These are phyloP conservation scores for Nitzschia putrida DNA, from an alignment of 108 stramenopile species.

Conservation along the genomic window DNA sequence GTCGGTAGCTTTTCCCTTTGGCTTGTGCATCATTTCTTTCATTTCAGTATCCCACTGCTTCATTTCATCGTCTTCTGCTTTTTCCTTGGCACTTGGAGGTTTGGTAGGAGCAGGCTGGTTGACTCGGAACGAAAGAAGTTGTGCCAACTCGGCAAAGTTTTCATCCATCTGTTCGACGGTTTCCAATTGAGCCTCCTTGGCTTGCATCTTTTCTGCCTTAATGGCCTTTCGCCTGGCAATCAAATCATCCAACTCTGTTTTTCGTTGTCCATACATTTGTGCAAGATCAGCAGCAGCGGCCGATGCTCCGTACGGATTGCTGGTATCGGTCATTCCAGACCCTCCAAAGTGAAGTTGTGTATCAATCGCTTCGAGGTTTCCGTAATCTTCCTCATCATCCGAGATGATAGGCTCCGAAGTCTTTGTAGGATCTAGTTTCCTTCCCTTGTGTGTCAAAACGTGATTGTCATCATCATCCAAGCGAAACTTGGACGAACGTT, in stretches of 20 bases:
- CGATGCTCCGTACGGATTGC: conserved; percentile 57
- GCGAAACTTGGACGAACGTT: conserved; percentile 48
- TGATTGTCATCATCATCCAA: conserved; percentile 59
- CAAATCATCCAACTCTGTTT: conserved; percentile 88
- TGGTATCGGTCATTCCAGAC: conserved; percentile 32
- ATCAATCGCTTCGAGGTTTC: conserved; percentile 74
- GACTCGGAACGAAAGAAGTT: conserved; percentile 71
- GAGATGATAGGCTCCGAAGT: conserved; percentile 66
- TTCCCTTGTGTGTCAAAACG: conserved; percentile 84
- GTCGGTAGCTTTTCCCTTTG: conserved; percentile 84
- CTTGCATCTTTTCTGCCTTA: conserved; percentile 84
- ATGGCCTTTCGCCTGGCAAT: conserved; percentile 81
- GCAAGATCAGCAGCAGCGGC: conserved; percentile 46
- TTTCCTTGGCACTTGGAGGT: conserved; percentile 32
- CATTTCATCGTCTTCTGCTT: conserved; percentile 80
- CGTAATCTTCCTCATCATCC: conserved; percentile 77
- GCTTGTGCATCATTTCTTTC: conserved; percentile 71
- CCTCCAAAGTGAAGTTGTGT: conserved; percentile 93
- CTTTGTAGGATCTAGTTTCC: conserved; percentile 58
- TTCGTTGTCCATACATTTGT: conserved; percentile 69
- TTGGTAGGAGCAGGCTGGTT: conserved; percentile 44
- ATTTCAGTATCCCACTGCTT: conserved; percentile 80
- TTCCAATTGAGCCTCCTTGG: conserved; percentile 84
- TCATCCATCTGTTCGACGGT: conserved; percentile 88
- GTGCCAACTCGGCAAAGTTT: conserved; percentile 76